Percentiles rank a stretch among this genome's conserved stretches.
These are phyloP conservation scores for Lachnellula suecica DNA, from an alignment of 2,329 filamentous ascomycete genomes.

Conservation along the genomic window DNA sequence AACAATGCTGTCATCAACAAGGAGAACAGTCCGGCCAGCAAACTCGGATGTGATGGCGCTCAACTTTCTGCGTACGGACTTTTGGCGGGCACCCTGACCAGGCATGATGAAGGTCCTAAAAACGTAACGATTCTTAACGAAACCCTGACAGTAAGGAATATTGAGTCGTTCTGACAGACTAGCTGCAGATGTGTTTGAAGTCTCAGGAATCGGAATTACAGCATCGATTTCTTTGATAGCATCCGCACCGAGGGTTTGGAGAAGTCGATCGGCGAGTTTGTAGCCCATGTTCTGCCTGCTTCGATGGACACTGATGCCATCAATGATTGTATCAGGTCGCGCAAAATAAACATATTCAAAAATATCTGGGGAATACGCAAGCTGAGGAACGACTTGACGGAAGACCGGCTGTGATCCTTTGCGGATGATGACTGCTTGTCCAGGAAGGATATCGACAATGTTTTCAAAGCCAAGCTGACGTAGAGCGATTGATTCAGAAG, in stretches of 20 bases:
- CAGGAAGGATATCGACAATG: conserved; percentile 76
- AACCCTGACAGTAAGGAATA: conserved; percentile 77
- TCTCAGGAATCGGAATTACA: conserved; percentile 83
- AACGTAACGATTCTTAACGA: conserved; percentile 88
- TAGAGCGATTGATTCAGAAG: conserved; percentile 83
- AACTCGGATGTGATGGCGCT: conserved; percentile 87
- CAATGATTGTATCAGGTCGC: conserved; percentile 77
- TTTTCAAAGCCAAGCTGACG: conserved; percentile 77
- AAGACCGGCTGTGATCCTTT: conserved; percentile 76
- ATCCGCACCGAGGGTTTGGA: conserved; percentile 64
- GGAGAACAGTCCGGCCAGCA: conserved; percentile 71
- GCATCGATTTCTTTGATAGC: conserved; percentile 75
- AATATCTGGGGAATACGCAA: conserved; percentile 78
- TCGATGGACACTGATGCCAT: conserved; percentile 83
- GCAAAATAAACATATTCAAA: conserved; percentile 91
- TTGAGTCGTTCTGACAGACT: conserved; percentile 72
- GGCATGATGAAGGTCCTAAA: conserved; percentile 89
- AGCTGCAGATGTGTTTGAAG: conserved; percentile 77
- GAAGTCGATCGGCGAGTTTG: conserved; percentile 74
- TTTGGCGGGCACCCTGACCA: conserved; percentile 75
- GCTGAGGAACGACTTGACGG: conserved; percentile 67
- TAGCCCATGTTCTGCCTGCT: conserved; percentile 85
- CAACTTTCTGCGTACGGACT: conserved; percentile 86
- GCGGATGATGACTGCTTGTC: conserved; percentile 81
- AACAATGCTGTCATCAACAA: conserved; percentile 90